These are phyloP conservation scores for Gossypium gossypioides DNA, from an alignment of 441 rosid genomes.

Conservation along the genomic window DNA sequence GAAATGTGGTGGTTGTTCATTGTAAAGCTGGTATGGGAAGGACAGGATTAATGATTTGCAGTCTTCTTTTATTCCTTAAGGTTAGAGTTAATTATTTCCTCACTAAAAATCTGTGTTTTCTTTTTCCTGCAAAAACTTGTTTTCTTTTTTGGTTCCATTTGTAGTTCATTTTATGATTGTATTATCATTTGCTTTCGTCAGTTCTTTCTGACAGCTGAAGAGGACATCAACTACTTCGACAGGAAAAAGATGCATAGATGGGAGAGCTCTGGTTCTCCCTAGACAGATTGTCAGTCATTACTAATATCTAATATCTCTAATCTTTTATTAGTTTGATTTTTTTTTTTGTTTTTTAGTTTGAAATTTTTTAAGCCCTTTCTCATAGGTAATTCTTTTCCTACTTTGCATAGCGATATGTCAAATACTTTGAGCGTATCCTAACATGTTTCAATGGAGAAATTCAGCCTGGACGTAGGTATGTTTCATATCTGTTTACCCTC, in stretches of 20 bases:
- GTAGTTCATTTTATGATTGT: not conserved
- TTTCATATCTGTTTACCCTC: conserved; percentile 4
- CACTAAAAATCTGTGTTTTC: not conserved
- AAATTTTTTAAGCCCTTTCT: conserved; percentile 14
- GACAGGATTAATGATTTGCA: conserved; percentile 77
- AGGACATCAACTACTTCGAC: conserved; percentile 61
- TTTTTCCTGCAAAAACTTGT: not conserved
- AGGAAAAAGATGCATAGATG: conserved; percentile 72
- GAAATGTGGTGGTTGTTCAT: conserved; percentile 79
- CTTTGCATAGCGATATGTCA: conserved; percentile 56
- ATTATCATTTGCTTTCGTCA: conserved; percentile 26
- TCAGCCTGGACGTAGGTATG: conserved; percentile 63
- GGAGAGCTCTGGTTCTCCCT: conserved; percentile 77
- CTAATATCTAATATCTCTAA: too few species aligned
- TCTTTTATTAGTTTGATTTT: too few species aligned
- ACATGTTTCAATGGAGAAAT: conserved; percentile 46
- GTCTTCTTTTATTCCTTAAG: conserved; percentile 76
- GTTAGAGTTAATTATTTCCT: conserved; percentile 24
- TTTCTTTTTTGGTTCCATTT: not conserved
- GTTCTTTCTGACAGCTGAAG: conserved; percentile 75
- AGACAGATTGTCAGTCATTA: conserved; percentile 74
- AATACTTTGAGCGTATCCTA: conserved; percentile 48
- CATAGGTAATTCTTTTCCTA: conserved; percentile 9
- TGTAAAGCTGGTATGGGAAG: conserved; percentile 89
- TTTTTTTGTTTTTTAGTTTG: too few species aligned